These are phyloP conservation scores for Albatrellus ellisii DNA, from an alignment of 768 basidiomycete species.

Conservation along the genomic window DNA sequence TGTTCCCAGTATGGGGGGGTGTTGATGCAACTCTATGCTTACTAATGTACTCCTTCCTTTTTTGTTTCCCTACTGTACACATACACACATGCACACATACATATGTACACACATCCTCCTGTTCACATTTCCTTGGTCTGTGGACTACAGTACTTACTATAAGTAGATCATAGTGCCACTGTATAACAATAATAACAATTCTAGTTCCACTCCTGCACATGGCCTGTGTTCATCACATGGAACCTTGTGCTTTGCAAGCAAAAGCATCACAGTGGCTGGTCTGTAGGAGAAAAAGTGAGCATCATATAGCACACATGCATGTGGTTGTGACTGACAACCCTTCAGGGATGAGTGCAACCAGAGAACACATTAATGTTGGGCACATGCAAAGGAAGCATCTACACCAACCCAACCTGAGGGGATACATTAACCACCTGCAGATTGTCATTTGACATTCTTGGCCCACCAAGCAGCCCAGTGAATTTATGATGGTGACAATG, in stretches of 20 bases:
- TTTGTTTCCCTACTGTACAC: too few relatives aligned
- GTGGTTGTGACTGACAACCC: constrained; percentile 19
- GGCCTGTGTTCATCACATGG: too few relatives aligned
- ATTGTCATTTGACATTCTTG: not conserved
- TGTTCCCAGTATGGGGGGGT: too few relatives aligned
- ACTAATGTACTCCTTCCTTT: too few relatives aligned
- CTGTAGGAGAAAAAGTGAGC: constrained; percentile 7
- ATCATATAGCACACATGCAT: not conserved
- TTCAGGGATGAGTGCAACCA: constrained; percentile 38
- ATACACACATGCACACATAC: too few relatives aligned
- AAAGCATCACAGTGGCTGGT: constrained; percentile 41
- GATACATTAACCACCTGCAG: constrained; percentile 12
- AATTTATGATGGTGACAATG: constrained; percentile 29
- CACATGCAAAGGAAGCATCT: not conserved
- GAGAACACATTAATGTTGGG: not conserved
- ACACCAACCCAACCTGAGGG: constrained; percentile 28
- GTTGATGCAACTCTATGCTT: too few relatives aligned
- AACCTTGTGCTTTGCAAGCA: constrained; percentile 39
- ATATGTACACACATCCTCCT: too few relatives aligned
- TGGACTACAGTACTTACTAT: too few relatives aligned
- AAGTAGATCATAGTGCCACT: too few relatives aligned
- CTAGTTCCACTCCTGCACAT: too few relatives aligned
- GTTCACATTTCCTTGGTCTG: too few relatives aligned
- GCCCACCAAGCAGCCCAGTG: constrained; percentile 28
- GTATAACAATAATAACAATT: too few relatives aligned